These are phyloP conservation scores for Diphasiastrum complanatum DNA, from an alignment of 83 land plant species.

Conservation along the genomic window DNA sequence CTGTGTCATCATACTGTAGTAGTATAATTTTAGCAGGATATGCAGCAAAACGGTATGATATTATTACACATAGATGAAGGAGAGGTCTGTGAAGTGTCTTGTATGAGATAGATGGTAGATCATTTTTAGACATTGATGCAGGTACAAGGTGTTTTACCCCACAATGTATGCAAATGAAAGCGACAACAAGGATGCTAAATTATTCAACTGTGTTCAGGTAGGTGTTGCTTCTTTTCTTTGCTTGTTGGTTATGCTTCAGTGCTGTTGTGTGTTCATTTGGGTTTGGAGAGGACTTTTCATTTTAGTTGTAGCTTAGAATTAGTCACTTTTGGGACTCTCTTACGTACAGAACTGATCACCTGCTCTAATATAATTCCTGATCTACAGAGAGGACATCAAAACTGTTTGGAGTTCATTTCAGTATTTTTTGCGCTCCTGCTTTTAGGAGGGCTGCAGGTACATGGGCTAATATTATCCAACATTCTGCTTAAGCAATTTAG, in stretches of 20 bases:
- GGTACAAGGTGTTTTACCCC: conserved; percentile 73
- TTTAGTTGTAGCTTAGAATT: no score
- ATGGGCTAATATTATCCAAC: no score
- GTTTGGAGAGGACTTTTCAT: no score
- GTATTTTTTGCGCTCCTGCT: conserved; percentile 52
- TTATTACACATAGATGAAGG: no score
- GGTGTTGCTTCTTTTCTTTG: not conserved
- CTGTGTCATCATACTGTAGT: no score
- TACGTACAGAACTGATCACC: not conserved
- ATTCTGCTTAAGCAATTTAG: no score
- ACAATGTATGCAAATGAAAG: conserved; percentile 63
- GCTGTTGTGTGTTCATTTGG: no score
- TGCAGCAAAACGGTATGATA: no score
- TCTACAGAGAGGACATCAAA: conserved; percentile 83
- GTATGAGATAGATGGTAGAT: no score
- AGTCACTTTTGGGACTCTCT: not conserved
- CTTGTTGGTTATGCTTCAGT: not conserved
- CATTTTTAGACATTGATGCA: conserved; percentile 26
- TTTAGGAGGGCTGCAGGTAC: conserved; percentile 57
- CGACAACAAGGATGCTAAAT: conserved; percentile 78
- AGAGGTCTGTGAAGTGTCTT: not conserved
- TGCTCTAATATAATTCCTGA: not conserved
- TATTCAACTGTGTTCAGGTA: conserved; percentile 91
- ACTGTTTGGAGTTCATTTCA: conserved; percentile 66
- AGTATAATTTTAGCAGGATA: not conserved